Conservation (phyloP, 257 asterid species). For the Gentiana straminea region DNA sequence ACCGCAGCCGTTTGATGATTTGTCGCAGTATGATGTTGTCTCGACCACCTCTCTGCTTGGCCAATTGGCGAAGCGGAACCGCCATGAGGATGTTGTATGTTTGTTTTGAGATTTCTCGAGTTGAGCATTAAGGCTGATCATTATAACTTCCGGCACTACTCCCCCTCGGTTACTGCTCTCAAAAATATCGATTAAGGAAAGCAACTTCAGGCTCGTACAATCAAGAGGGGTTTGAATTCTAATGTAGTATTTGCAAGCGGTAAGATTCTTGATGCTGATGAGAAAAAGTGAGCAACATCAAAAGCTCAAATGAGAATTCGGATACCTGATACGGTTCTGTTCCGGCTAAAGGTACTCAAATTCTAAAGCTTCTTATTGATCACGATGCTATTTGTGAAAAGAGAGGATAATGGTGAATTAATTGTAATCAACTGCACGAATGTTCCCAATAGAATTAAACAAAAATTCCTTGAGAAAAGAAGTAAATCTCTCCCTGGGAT, state of each 20-base stretch:
- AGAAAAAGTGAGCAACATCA: constrained; percentile 14
- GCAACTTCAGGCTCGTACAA: constrained; percentile 47
- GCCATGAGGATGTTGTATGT: constrained; percentile 37
- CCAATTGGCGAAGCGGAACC: constrained; percentile 37
- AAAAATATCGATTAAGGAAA: constrained; percentile 43
- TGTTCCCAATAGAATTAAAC: too few relatives aligned
- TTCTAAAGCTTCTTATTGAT: too few relatives aligned
- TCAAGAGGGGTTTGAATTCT: constrained; percentile 31
- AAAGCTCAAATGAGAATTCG: too few relatives aligned
- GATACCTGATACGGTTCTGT: too few relatives aligned
- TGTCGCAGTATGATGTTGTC: constrained; percentile 40
- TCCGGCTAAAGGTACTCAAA: too few relatives aligned
- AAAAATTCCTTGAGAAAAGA: too few relatives aligned
- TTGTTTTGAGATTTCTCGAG: constrained; percentile 43
- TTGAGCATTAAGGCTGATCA: constrained; percentile 43
- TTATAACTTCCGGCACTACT: constrained; percentile 54
- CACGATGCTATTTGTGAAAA: too few relatives aligned
- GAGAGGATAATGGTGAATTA: too few relatives aligned
- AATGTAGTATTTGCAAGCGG: constrained; percentile 62
- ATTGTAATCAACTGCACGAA: too few relatives aligned
- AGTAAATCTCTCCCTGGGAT: too few relatives aligned
- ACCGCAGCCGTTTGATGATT: constrained; percentile 42
- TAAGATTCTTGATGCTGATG: constrained; percentile 50
- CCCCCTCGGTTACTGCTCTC: constrained; percentile 39
- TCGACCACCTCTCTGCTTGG: constrained; percentile 45